These are phyloP conservation scores for Panicum hallii DNA, from an alignment of 202 grass and related monocot genomes.

Conservation along the genomic window DNA sequence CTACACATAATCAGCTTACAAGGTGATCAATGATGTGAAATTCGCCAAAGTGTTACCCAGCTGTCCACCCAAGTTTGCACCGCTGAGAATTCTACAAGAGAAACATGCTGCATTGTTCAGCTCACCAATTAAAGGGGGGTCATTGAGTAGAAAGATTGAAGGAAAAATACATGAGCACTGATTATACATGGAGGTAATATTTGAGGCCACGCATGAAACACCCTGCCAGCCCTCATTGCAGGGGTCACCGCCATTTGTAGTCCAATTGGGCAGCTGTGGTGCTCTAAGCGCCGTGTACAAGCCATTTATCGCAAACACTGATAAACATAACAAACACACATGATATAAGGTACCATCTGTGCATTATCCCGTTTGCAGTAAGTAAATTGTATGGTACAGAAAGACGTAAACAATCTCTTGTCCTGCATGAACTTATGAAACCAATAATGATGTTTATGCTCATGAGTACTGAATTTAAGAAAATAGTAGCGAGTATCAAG, in stretches of 20 bases:
- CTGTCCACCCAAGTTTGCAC: conserved; percentile 73
- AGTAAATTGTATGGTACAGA: conserved; percentile 3
- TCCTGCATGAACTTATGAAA: conserved; percentile 15
- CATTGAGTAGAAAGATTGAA: not conserved
- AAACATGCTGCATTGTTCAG: conserved; percentile 39
- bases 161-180: not conserved
- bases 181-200: conserved; percentile 88
- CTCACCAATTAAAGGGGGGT: conserved; percentile 2
- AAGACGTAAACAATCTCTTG: not conserved
- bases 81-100: conserved; percentile 61
- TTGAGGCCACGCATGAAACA: conserved; percentile 71
- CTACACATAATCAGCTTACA: conserved; percentile 57
- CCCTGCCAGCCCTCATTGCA: conserved; percentile 88
- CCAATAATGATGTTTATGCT: not conserved
- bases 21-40: conserved; percentile 80
- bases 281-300: conserved; percentile 72
- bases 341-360: not conserved
- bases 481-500: conserved; percentile 9
- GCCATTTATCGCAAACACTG: conserved; percentile 93
- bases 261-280: conserved; percentile 79
- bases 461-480: not conserved
- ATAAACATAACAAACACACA: conserved; percentile 34
- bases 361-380: conserved; percentile 9
- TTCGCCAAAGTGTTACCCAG: conserved; percentile 77
- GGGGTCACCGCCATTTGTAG: conserved; percentile 75